phyloP scores from a whole-genome alignment of 2,329 filamentous ascomycete species.

The Parastagonospora nodorum region DNA sequence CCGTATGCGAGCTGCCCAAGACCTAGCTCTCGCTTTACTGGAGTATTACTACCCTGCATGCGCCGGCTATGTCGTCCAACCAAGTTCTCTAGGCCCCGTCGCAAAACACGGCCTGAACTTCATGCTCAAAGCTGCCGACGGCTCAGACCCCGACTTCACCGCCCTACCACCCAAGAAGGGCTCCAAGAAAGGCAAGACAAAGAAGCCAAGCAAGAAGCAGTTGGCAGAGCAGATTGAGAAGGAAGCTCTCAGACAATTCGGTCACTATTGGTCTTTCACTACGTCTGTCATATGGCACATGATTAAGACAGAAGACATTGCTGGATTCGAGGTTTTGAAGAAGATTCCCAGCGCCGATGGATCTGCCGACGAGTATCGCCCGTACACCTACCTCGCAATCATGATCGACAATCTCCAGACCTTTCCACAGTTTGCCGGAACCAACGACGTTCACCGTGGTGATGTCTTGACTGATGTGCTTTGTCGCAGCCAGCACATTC shows the following conservation, averaged over 20 bases:
- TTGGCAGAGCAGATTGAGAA: not conserved
- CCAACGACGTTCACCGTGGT: constrained; percentile 17
- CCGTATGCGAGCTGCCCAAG: constrained; percentile 23
- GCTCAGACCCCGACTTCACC: constrained; percentile 9
- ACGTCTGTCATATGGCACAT: constrained; percentile 8
- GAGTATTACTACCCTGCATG: constrained; percentile 27
- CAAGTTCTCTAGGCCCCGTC: constrained; percentile 9
- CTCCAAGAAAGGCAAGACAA: constrained; percentile 6
- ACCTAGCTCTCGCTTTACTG: constrained; percentile 17
- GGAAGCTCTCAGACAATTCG: constrained; percentile 2
- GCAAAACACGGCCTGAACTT: constrained; percentile 18
- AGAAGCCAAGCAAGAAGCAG: not conserved
- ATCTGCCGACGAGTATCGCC: constrained; percentile 1
- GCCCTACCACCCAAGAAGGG: not conserved
- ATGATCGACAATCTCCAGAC: constrained; percentile 28
- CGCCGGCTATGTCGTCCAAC: constrained; percentile 22
- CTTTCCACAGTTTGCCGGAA: constrained; percentile 8
- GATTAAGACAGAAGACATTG: constrained; percentile 24
- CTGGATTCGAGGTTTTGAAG: constrained; percentile 23
- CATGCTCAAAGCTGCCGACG: constrained; percentile 9
- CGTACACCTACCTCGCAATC: constrained; percentile 28
- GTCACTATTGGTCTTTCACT: not conserved
- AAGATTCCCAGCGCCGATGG: not conserved
- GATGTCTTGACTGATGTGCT: constrained; percentile 28
- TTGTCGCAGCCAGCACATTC: constrained; percentile 16